phyloP scores from a whole-genome alignment of 495 filamentous ascomycete species.

The Bacidia rubella region DNA sequence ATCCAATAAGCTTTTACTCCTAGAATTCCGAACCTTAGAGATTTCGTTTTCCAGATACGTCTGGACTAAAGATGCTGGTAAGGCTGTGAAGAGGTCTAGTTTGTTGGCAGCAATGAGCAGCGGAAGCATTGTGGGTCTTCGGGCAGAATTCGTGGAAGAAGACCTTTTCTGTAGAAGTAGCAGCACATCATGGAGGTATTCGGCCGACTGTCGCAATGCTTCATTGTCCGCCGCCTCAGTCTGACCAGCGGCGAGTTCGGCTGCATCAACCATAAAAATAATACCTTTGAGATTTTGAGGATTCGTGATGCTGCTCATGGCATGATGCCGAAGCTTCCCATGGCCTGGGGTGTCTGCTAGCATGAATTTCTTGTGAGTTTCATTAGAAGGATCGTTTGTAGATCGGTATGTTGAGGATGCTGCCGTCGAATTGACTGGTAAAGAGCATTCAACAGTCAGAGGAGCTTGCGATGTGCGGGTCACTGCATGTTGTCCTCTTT shows the following conservation, averaged over 20 bases:
- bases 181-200: slow-evolving; percentile 78
- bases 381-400: slow-evolving; percentile 50
- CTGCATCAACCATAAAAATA: slow-evolving; percentile 78
- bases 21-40: slow-evolving; percentile 59
- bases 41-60: slow-evolving; percentile 70
- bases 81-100: slow-evolving; percentile 84
- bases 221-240: slow-evolving; percentile 21
- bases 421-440: slow-evolving; percentile 49
- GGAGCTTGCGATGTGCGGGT: slow-evolving; percentile 80
- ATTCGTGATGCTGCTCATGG: slow-evolving; percentile 29
- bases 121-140: slow-evolving; percentile 48
- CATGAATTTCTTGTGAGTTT: slow-evolving; percentile 55
- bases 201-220: slow-evolving; percentile 45
- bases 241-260: slow-evolving; percentile 40
- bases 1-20: slow-evolving; percentile 70
- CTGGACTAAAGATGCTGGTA: slow-evolving; percentile 67
- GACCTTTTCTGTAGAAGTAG: slow-evolving; percentile 65
- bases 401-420: slow-evolving; percentile 59
- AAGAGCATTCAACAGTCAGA: slow-evolving; percentile 53
- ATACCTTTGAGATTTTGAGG: slow-evolving; percentile 54
- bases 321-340: slow-evolving; percentile 66
- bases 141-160: slow-evolving; percentile 40
- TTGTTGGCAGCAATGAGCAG: slow-evolving; percentile 88
- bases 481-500: slow-evolving; percentile 13
- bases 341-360: slow-evolving; percentile 86